Evolutionary conservation across 768 basidiomycete species (phyloP).

Genomic region (Auricularia cornea): DNA sequence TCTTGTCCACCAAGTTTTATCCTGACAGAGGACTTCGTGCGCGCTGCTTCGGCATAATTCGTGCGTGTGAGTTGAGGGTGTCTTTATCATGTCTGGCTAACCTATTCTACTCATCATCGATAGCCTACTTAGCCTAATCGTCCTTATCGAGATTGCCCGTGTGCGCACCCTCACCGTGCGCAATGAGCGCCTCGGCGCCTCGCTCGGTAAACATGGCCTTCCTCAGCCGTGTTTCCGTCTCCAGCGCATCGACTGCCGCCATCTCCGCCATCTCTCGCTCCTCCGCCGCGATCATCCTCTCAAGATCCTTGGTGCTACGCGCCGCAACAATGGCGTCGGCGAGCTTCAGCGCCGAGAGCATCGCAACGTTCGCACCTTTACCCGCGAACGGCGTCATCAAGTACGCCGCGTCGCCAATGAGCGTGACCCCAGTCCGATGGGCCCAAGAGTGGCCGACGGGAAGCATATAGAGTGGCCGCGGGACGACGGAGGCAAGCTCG

Average conservation of each 20-base stretch:
- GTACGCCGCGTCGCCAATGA: too few relatives aligned
- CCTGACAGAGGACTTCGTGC: too few relatives aligned
- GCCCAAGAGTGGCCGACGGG: not conserved
- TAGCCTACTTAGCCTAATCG: too few relatives aligned
- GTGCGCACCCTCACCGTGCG: too few relatives aligned
- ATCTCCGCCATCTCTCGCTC: not conserved
- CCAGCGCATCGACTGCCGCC: not conserved
- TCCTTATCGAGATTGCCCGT: too few relatives aligned
- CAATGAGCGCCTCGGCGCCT: too few relatives aligned
- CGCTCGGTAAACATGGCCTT: not conserved
- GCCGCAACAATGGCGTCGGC: not conserved
- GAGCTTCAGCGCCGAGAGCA: not conserved
- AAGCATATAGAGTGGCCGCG: not conserved
- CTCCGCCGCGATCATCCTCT: not conserved
- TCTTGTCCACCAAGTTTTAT: too few relatives aligned
- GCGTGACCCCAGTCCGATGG: not conserved
- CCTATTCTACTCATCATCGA: too few relatives aligned
- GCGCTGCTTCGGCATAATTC: too few relatives aligned
- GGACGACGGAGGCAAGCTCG: not conserved
- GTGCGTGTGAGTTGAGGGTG: too few relatives aligned
- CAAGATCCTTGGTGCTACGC: not conserved
- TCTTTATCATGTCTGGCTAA: too few relatives aligned
- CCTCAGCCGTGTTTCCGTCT: not conserved
- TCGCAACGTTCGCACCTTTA: not conserved
- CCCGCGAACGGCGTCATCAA: not conserved